Evolutionary conservation across 805 yeast genomes (phyloP).

Genomic region (Hyphopichia homilentoma): DNA sequence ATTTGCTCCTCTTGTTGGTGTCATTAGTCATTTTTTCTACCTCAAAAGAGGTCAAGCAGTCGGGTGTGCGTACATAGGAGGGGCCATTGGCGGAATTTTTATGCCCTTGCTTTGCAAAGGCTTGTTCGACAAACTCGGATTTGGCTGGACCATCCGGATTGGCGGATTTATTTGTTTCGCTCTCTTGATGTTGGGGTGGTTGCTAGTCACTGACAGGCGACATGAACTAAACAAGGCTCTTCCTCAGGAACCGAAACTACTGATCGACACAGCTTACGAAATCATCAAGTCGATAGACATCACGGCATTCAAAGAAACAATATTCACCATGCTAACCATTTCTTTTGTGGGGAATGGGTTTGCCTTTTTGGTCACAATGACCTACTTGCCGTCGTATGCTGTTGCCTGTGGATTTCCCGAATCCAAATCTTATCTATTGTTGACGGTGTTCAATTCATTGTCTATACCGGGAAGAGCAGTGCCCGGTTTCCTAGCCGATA

Average conservation of each 20-base stretch:
- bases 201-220: constrained; percentile 17
- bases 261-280: constrained; percentile 8
- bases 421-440: constrained; percentile 15
- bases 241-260: constrained; percentile 4
- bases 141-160: constrained; percentile 27
- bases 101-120: constrained; percentile 24
- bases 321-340: constrained; percentile 18
- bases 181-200: constrained; percentile 11
- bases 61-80: constrained; percentile 26
- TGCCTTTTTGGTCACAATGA: constrained; percentile 21
- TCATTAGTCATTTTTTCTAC: constrained; percentile 24
- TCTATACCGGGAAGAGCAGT: constrained; percentile 25
- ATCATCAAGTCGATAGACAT: constrained; percentile 20
- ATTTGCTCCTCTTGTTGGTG: constrained; percentile 21
- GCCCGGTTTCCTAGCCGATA: constrained; percentile 23
- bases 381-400: constrained; percentile 22
- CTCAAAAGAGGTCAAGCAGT: constrained; percentile 21
- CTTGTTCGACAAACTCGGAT: constrained; percentile 24
- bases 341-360: constrained; percentile 26
- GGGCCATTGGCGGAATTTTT: constrained; percentile 28
- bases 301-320: constrained; percentile 19
- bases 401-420: constrained; percentile 18
- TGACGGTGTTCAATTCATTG: constrained; percentile 20
- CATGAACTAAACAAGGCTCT: constrained; percentile 8
- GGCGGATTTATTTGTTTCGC: constrained; percentile 19